Evolutionary conservation across 306 rosid species (phyloP).

Genomic region (Lupinus albus): DNA sequence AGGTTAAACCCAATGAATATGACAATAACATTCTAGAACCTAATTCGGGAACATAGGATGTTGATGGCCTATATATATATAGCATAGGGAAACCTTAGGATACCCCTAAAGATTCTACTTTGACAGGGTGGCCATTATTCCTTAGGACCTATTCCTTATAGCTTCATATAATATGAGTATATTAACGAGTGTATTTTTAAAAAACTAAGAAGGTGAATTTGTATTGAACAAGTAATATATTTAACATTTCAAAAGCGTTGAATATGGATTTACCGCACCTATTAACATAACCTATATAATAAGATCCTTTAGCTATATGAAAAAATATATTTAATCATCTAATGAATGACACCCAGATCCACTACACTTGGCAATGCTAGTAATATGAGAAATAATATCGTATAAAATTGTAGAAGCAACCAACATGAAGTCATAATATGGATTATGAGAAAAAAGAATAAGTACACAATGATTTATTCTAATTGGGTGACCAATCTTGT

Average conservation of each 20-base stretch:
- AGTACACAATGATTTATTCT: too few relatives aligned
- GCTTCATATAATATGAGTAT: background rate
- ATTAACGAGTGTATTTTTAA: too few relatives aligned
- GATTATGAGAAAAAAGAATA: too few relatives aligned
- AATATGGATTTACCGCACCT: too few relatives aligned
- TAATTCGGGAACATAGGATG: conserved; percentile 19
- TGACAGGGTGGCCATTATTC: conserved; percentile 39
- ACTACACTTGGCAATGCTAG: conserved; percentile 28
- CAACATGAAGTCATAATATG: too few relatives aligned
- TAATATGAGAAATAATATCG: conserved; percentile 26
- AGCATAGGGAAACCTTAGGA: conserved; percentile 31
- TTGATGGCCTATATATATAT: background rate
- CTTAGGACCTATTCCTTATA: too few relatives aligned
- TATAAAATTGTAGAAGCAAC: too few relatives aligned
- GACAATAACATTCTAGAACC: background rate
- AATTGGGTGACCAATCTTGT: too few relatives aligned
- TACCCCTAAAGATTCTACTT: conserved; percentile 12
- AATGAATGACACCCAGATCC: conserved; percentile 6
- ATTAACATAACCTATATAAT: background rate
- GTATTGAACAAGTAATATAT: too few relatives aligned
- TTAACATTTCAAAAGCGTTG: too few relatives aligned
- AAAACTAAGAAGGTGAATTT: too few relatives aligned
- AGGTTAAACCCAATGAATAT: conserved; percentile 26
- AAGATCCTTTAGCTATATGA: conserved; percentile 26
- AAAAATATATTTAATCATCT: conserved; percentile 24